phyloP scores from a whole-genome alignment of 306 rosid species.

The Lathyrus oleraceus region DNA sequence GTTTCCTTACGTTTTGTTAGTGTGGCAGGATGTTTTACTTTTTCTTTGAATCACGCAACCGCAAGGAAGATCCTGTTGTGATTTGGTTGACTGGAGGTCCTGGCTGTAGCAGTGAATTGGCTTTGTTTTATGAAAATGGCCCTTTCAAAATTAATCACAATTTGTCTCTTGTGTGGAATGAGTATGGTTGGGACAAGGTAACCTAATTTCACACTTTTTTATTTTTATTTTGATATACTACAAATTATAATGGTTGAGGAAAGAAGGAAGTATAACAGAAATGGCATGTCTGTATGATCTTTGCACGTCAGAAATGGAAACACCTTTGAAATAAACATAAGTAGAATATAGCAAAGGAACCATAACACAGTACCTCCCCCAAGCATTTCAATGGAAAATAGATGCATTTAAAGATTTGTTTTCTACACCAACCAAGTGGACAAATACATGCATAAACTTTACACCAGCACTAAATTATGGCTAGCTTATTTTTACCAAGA shows the following conservation, averaged over 20 bases:
- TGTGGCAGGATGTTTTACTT: constrained; percentile 86
- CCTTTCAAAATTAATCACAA: constrained; percentile 71
- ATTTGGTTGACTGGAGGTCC: constrained; percentile 98
- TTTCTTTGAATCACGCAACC: constrained; percentile 80
- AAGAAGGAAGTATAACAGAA: neutral
- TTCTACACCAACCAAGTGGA: no score
- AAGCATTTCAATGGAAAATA: no score
- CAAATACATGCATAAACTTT: no score
- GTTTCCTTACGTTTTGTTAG: constrained; percentile 1
- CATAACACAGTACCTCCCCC: no score
- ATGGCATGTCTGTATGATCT: neutral
- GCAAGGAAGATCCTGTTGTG: constrained; percentile 73
- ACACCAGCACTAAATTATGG: no score
- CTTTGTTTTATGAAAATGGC: constrained; percentile 86
- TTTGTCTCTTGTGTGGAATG: constrained; percentile 83
- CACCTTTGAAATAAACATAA: no score
- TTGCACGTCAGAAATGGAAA: constrained; percentile 16
- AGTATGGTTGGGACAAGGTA: constrained; percentile 96
- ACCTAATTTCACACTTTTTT: constrained; percentile 3
- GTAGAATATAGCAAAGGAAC: no score
- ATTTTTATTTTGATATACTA: constrained; percentile 7
- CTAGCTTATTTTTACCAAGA: no score
- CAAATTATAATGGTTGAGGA: constrained; percentile 2
- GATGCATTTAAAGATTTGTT: no score
- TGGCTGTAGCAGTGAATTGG: constrained; percentile 93